Percentiles rank a stretch among this genome's conserved stretches.
phyloP scores from a whole-genome alignment of 495 filamentous ascomycete species.

The Talaromyces trachyspermus region DNA sequence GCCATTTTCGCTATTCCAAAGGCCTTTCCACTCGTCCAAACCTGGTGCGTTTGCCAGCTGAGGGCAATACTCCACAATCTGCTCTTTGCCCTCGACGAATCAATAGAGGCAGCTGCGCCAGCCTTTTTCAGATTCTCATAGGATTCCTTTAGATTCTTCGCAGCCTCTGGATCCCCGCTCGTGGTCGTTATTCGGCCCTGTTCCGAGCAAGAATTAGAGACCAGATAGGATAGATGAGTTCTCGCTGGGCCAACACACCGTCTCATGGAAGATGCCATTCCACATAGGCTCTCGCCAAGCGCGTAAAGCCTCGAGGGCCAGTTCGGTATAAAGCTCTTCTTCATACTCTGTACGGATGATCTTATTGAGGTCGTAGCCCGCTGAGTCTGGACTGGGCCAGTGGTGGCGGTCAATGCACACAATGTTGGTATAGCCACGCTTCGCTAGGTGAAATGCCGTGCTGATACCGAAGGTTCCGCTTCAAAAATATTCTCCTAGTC shows the following conservation, averaged over 20 bases:
- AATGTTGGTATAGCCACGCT: constrained; percentile 36
- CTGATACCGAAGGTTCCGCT: constrained; percentile 38
- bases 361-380: constrained; percentile 37
- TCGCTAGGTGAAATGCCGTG: constrained; percentile 38
- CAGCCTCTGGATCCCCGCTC: constrained; percentile 2
- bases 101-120: constrained; percentile 1
- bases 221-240: constrained; percentile 5
- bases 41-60: constrained; percentile 4
- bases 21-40: constrained; percentile 18
- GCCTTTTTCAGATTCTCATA: constrained; percentile 2
- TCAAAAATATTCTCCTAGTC: constrained; percentile 16
- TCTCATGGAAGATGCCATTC: constrained; percentile 8
- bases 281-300: constrained; percentile 8
- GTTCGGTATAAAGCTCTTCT: constrained; percentile 32
- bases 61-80: constrained; percentile 3
- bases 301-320: constrained; percentile 25
- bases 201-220: not conserved
- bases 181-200: constrained; percentile 4
- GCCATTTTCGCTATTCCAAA: constrained; percentile 28
- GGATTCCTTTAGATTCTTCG: constrained; percentile 1
- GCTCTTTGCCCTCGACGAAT: constrained; percentile 4
- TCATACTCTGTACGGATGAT: constrained; percentile 40
- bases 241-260: not conserved
- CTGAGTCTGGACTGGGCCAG: constrained; percentile 36
- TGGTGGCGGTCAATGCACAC: constrained; percentile 37